Base-by-base conservation (phyloP, 1,284 basidiomycete species). In the Ceratobasidium sp. region DNA sequence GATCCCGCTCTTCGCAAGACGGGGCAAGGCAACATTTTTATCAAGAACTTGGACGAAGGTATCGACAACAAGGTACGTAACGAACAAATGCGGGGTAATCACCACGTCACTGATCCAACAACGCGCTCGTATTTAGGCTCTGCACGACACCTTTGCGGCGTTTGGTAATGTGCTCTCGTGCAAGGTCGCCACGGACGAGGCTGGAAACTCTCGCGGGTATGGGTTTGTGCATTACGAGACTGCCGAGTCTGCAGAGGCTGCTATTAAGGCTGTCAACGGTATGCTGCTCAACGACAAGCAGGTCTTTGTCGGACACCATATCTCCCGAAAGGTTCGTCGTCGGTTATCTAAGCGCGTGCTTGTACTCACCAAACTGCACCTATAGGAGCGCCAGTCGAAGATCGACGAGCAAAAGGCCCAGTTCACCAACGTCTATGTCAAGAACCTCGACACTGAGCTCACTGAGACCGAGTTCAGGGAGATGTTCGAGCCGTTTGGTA, bases 261-360 rank as follows among this genome's bases (percentile, higher is more conserved):
- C 96, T 77, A 99, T 99, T 88, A 94, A 98, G 85, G 93, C 95
- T 75, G 98, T 99, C 82, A 98, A 99, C 83, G 96, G 97, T 77
- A 99, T 99, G 98, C 84, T 99, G 75, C 85, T 99, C 80, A 99
- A 99, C 84, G 98, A 99, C 85, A 97, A 96, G 85, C 97, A 98
- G 86, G 98, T 99, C 79, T 99, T 92, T 80, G 98, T 99, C 79
- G 98, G 97, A 73, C 89, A 96, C 81, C 97, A 99, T 85, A 93
- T 99, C 81, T 96, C 96, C 75, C 94, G 94, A 87, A 98, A 98
- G 90, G 92, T 91, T 62, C 57, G 86, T 80, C 38, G 72, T 5
- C 50, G 21, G 23, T 49, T 16, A 2, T 55, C 9, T 21, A 52
- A 32, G 16, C 16, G 26, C 18, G 67, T 13, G 16, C 16, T 8